phyloP scores from a whole-genome alignment of 1,284 basidiomycete genomes.

The Meira miltonrushii region DNA sequence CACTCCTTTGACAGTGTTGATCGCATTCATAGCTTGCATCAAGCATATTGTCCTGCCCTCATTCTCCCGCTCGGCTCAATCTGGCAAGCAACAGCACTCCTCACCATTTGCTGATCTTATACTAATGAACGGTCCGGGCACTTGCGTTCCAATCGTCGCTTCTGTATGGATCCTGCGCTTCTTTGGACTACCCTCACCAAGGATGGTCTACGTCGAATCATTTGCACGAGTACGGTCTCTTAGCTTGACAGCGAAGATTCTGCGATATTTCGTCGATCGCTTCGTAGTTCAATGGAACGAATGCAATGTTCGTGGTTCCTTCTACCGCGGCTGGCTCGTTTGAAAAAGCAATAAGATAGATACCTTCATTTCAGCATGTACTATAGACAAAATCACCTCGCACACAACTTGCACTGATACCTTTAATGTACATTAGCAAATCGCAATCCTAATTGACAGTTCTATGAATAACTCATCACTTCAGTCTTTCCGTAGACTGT shows the following conservation, averaged over 20 bases:
- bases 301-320: not conserved
- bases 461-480: too few relatives aligned
- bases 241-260: conserved; percentile 76
- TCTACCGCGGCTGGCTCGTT: conserved; percentile 1
- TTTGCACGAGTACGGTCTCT: conserved; percentile 80
- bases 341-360: not conserved
- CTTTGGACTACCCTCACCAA: conserved; percentile 67
- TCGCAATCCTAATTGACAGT: too few relatives aligned
- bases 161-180: conserved; percentile 70
- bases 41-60: conserved; percentile 23
- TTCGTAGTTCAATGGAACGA: conserved; percentile 55
- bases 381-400: too few relatives aligned
- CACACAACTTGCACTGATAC: too few relatives aligned
- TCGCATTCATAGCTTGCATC: conserved; percentile 26
- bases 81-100: not conserved
- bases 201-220: conserved; percentile 84
- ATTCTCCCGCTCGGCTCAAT: not conserved
- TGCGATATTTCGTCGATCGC: conserved; percentile 76
- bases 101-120: conserved; percentile 61
- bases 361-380: too few relatives aligned
- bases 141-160: conserved; percentile 74
- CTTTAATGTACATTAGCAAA: too few relatives aligned
- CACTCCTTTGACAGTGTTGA: conserved; percentile 26
- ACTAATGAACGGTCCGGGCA: conserved; percentile 90
- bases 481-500: conserved; percentile 43